Evolutionary conservation across 768 basidiomycete genomes (phyloP), one percentile per base, ranked within the genome.

Genomic region (Russula emetica): DNA sequence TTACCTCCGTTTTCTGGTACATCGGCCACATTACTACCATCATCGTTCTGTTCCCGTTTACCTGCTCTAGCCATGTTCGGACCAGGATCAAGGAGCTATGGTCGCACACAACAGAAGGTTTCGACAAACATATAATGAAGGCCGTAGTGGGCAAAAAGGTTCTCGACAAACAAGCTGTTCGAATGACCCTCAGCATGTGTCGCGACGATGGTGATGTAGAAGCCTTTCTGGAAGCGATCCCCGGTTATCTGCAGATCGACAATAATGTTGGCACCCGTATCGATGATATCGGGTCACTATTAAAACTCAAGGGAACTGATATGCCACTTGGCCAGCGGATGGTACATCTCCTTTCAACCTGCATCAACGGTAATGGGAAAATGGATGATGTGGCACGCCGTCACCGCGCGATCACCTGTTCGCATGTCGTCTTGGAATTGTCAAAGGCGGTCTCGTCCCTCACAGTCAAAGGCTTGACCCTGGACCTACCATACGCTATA

Each of bases 351-450:
- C 45, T 64, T 44, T 18, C 45, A 0, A 49, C 61, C n/a, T 66
- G 65, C 34, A 26, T 54, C 34, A 36, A 53, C 5, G 52, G 14
- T 7, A 20, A 66, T n/a, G 56, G 51, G 38, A 50, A 55, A 22
- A 58, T 66, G 56, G 61, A 63, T 28, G 40, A 64, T 9, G 30
- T 10, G 9, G 34, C 18, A 11, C 65, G 65, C 20, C 42, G 56
- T 18, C 62, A 47, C 10, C 65, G 65, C n/a, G 62, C 62, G 3
- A 38, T 64, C 44, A 55, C 50, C 11, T 66, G 65, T 18, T 13
- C 53, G n/a, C 55, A 47, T n/a, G 65, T 57, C 7, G 20, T 64
- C 57, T 42, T 51, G 44, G 56, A 64, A 28, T 36, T 66, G 14
- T 57, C 56, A 24, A 58, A 18, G 20, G 22, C n/a, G 10, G 4